Percentiles rank a stretch among this genome's conserved stretches.
Evolutionary conservation across 352 stramenopile genomes (phyloP).

Genomic region (Globisporangium nunn): DNA sequence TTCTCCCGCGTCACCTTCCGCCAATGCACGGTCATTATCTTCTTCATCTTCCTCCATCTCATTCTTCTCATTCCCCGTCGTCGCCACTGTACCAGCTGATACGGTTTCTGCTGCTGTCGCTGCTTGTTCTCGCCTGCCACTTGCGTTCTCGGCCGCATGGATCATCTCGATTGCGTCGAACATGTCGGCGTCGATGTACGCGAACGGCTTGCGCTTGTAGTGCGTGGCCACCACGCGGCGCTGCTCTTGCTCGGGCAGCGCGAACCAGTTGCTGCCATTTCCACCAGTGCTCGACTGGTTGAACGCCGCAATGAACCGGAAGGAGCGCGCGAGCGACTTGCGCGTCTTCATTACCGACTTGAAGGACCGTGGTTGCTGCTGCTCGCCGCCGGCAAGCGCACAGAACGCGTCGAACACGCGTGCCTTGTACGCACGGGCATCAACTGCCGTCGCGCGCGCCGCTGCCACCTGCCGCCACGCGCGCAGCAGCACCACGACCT

Average conservation of each 20-base stretch:
- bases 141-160: neutral
- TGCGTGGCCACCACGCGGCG: slow-evolving; percentile 7
- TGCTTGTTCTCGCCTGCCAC: neutral
- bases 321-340: slow-evolving; percentile 11
- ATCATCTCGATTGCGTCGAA: slow-evolving; percentile 13
- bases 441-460: neutral
- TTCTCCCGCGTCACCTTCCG: neutral
- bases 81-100: neutral
- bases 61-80: neutral
- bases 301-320: slow-evolving; percentile 11
- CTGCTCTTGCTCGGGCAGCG: slow-evolving; percentile 4
- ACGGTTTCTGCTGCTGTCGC: too few species aligned
- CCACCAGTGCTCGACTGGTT: slow-evolving; percentile 1
- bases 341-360: slow-evolving; percentile 11
- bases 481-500: neutral
- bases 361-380: neutral
- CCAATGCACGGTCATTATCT: neutral
- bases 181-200: slow-evolving; percentile 13
- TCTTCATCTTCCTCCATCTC: neutral
- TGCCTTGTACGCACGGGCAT: neutral
- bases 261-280: slow-evolving; percentile 6
- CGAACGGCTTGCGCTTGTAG: slow-evolving; percentile 14
- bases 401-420: slow-evolving; percentile 9
- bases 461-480: slow-evolving; percentile 3
- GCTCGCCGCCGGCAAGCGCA: neutral